phyloP scores from a whole-genome alignment of 768 basidiomycete genomes.

The Termitomyces sp. region DNA sequence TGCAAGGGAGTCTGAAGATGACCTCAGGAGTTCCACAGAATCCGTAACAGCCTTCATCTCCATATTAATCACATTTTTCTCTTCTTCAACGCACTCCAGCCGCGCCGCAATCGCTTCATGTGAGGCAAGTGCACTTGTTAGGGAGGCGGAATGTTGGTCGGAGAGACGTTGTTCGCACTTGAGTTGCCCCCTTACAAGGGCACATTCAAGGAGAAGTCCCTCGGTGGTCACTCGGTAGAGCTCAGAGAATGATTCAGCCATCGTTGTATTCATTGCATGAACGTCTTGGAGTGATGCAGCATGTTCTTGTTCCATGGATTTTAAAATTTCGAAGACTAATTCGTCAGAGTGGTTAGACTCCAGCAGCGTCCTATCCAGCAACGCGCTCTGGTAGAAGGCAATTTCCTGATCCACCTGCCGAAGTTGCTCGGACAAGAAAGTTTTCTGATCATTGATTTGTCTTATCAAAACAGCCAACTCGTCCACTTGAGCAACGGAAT shows the following conservation, averaged over 20 bases:
- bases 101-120: conserved; percentile 41
- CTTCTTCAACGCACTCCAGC: conserved; percentile 37
- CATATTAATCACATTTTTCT: conserved; percentile 23
- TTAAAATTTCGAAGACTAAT: conserved; percentile 1
- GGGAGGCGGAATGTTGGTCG: conserved; percentile 31
- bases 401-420: conserved; percentile 33
- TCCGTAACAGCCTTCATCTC: conserved; percentile 22
- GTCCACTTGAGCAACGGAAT: conserved; percentile 62
- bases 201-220: conserved; percentile 31
- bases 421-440: conserved; percentile 34
- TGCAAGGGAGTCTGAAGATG: conserved; percentile 20
- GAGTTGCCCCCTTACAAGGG: conserved; percentile 26
- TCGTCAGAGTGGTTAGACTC: background rate
- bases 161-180: conserved; percentile 25
- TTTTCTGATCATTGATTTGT: conserved; percentile 51
- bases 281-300: conserved; percentile 3
- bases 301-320: conserved; percentile 9
- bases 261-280: conserved; percentile 10
- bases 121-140: conserved; percentile 36
- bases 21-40: conserved; percentile 18
- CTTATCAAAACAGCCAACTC: conserved; percentile 65
- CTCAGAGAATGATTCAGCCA: conserved; percentile 22
- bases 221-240: conserved; percentile 36
- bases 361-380: background rate
- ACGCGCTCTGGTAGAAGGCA: conserved; percentile 18